Conservation (phyloP, 2,329 filamentous ascomycete genomes). For the Calonectria henricotiae region DNA sequence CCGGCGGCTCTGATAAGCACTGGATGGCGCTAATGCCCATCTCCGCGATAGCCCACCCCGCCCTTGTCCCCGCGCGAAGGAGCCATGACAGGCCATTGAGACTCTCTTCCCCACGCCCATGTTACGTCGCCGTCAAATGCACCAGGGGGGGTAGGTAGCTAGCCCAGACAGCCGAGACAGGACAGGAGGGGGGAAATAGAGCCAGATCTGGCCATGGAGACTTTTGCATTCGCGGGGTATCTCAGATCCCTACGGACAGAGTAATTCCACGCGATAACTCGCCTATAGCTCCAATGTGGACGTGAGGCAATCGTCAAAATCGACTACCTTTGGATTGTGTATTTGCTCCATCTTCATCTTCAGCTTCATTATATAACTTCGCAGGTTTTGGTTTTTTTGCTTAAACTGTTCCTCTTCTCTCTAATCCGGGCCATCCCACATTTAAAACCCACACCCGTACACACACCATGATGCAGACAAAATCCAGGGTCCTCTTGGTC, state of each 20-base stretch:
- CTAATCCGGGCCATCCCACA: not conserved
- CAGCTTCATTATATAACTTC: not conserved
- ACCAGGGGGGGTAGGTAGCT: not conserved
- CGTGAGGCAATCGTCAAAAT: not conserved
- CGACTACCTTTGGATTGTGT: too few species aligned
- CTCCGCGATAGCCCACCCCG: not conserved
- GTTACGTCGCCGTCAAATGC: not conserved
- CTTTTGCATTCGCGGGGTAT: not conserved
- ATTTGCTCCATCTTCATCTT: too few species aligned
- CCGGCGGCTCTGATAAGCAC: slow-evolving; percentile 16
- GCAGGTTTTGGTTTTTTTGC: not conserved
- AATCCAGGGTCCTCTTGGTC: slow-evolving; percentile 66
- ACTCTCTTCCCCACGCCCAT: not conserved
- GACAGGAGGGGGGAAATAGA: not conserved
- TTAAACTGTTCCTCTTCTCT: not conserved
- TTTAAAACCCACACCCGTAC: not conserved
- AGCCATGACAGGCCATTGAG: slow-evolving; percentile 15
- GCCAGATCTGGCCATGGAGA: not conserved
- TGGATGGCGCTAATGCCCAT: not conserved
- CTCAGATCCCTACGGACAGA: not conserved
- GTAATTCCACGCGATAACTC: not conserved
- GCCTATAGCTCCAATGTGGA: not conserved
- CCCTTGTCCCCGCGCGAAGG: not conserved
- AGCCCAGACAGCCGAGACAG: not conserved
- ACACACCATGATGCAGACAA: slow-evolving; percentile 42